Conservation (phyloP, 345 rosid genomes). For the Salix viminalis region DNA sequence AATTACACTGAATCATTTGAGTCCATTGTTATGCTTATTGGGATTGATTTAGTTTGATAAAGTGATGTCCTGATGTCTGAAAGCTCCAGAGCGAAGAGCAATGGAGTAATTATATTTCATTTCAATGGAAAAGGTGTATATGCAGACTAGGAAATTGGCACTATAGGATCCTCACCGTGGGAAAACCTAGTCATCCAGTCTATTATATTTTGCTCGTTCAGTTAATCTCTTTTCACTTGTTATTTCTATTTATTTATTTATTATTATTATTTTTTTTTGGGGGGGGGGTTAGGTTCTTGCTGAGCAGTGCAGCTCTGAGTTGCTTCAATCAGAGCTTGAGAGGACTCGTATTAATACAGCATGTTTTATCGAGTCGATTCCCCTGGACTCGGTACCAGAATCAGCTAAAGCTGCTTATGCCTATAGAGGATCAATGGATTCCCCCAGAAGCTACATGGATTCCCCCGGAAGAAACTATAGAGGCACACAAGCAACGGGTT, state of each 20-base stretch:
- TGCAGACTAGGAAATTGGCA: not conserved
- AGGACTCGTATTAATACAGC: slow-evolving; percentile 89
- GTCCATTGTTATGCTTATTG: not conserved
- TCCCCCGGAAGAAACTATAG: slow-evolving; percentile 49
- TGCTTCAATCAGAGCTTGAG: slow-evolving; percentile 81
- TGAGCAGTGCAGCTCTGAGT: slow-evolving; percentile 72
- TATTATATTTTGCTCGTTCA: not conserved
- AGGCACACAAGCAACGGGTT: slow-evolving; percentile 36
- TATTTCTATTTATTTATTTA: not conserved
- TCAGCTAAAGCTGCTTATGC: slow-evolving; percentile 62
- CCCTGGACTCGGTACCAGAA: slow-evolving; percentile 58
- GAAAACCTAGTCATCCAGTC: not conserved
- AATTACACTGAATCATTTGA: not conserved
- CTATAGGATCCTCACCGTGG: not conserved
- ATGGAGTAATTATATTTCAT: not conserved
- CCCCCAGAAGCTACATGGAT: slow-evolving; percentile 54
- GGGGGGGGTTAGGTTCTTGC: slow-evolving; percentile 56
- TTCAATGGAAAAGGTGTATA: not conserved
- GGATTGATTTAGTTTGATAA: not conserved
- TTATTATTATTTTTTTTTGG: not conserved
- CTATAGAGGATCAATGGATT: slow-evolving; percentile 59
- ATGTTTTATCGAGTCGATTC: slow-evolving; percentile 70
- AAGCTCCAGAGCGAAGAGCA: not conserved
- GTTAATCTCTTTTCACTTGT: not conserved
- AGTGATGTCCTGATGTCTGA: not conserved